These are phyloP conservation scores for Imleria badia DNA, from an alignment of 768 basidiomycete genomes.

Conservation along the genomic window DNA sequence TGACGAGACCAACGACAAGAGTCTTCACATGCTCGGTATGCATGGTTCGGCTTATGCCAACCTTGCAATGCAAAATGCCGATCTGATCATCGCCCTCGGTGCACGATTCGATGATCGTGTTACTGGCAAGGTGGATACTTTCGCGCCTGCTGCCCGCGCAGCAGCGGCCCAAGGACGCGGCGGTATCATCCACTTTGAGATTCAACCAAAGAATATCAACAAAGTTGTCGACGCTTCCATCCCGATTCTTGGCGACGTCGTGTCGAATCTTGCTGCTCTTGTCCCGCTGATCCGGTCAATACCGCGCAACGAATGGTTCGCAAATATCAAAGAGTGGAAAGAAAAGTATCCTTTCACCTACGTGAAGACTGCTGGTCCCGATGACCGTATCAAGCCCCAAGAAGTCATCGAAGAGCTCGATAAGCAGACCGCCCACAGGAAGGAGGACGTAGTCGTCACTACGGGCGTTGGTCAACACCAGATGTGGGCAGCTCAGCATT, in stretches of 20 bases:
- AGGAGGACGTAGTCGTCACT: constrained; percentile 83
- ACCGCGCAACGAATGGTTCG: constrained; percentile 79
- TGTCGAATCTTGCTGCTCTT: constrained; percentile 75
- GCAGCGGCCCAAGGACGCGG: constrained; percentile 86
- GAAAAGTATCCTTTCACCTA: constrained; percentile 87
- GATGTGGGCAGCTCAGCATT: constrained; percentile 99
- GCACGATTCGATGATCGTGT: constrained; percentile 98
- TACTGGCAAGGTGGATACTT: constrained; percentile 84
- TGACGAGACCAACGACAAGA: constrained; percentile 84
- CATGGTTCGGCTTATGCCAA: constrained; percentile 98
- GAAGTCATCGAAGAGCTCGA: constrained; percentile 95
- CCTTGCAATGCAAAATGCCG: constrained; percentile 95
- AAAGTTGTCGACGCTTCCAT: constrained; percentile 96
- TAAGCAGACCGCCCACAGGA: constrained; percentile 69
- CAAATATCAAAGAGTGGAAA: constrained; percentile 84
- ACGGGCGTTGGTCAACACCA: constrained; percentile 99
- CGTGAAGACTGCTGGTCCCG: constrained; percentile 52
- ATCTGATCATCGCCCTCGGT: constrained; percentile 96
- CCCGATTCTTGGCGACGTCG: constrained; percentile 92
- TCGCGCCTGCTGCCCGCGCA: constrained; percentile 86
- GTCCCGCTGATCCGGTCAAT: constrained; percentile 72
- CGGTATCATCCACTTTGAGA: constrained; percentile 99
- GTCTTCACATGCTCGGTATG: constrained; percentile 98
- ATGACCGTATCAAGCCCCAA: constrained; percentile 88
- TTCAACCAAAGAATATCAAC: constrained; percentile 98